phyloP scores from a whole-genome alignment of 1,139 yeast species.

The Candida tropicalis region DNA sequence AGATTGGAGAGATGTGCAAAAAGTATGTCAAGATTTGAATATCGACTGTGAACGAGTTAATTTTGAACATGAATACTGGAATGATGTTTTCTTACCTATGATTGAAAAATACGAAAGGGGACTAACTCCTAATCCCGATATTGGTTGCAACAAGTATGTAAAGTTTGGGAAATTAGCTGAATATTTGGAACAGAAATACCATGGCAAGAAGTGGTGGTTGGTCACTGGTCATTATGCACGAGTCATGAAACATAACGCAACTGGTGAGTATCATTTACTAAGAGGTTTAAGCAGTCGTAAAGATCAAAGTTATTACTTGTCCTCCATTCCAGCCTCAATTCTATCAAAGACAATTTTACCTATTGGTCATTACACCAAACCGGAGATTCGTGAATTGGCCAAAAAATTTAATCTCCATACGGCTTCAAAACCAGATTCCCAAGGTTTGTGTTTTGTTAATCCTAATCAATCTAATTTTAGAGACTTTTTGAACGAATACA shows the following conservation, averaged over 20 bases:
- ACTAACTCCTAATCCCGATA: constrained; percentile 92
- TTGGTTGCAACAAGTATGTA: constrained; percentile 79
- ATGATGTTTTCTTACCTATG: constrained; percentile 91
- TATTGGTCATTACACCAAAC: constrained; percentile 74
- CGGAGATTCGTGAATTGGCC: constrained; percentile 73
- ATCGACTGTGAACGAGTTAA: constrained; percentile 78
- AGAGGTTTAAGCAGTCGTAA: constrained; percentile 64
- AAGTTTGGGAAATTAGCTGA: constrained; percentile 81
- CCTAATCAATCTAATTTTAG: constrained; percentile 66
- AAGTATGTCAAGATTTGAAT: constrained; percentile 58
- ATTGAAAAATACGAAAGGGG: constrained; percentile 69
- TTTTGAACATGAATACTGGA: constrained; percentile 92
- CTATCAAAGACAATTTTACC: constrained; percentile 68
- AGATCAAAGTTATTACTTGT: constrained; percentile 90
- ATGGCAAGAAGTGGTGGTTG: constrained; percentile 63
- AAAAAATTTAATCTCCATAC: constrained; percentile 45
- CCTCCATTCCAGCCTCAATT: constrained; percentile 57
- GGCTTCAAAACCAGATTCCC: constrained; percentile 88
- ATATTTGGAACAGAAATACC: constrained; percentile 44
- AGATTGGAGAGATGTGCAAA: constrained; percentile 85
- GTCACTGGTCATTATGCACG: constrained; percentile 95
- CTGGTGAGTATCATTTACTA: constrained; percentile 49
- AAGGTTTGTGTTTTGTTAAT: constrained; percentile 91
- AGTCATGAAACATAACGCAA: constrained; percentile 38
- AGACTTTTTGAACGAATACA: constrained; percentile 73